phyloP scores from a whole-genome alignment of 495 filamentous ascomycete species.

The Xylaria acuta region DNA sequence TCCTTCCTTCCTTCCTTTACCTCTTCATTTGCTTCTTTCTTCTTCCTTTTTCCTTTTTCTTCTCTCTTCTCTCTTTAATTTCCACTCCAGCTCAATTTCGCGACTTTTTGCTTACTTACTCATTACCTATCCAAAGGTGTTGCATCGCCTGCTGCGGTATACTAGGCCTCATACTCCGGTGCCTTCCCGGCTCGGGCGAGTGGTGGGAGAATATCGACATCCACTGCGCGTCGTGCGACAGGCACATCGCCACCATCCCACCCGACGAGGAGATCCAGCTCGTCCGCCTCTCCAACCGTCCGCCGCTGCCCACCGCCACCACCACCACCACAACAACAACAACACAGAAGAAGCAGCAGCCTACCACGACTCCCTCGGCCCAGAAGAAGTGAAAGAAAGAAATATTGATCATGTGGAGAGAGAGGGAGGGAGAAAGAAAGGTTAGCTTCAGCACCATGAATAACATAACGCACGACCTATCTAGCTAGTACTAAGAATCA shows the following conservation, averaged over 20 bases:
- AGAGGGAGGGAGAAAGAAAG: neutral
- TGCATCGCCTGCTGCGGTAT: neutral
- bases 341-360: neutral
- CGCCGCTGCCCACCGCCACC: neutral
- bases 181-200: neutral
- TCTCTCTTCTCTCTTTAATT: neutral
- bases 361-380: neutral
- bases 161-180: neutral
- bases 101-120: neutral
- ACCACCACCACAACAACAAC: too few relatives aligned
- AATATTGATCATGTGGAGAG: neutral
- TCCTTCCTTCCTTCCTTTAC: too few relatives aligned
- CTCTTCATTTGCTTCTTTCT: too few relatives aligned
- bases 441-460: neutral
- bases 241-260: slow-evolving; percentile 7
- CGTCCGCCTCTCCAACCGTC: neutral
- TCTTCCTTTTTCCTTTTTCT: neutral
- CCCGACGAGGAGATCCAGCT: slow-evolving; percentile 3
- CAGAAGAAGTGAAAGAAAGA: neutral
- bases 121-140: neutral
- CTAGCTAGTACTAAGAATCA: neutral
- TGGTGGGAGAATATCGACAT: slow-evolving; percentile 12
- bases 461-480: neutral
- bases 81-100: neutral
- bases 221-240: slow-evolving; percentile 16